These are phyloP conservation scores for Trypanosoma lewisi DNA, from an alignment of 208 protist genomes.

Conservation along the genomic window DNA sequence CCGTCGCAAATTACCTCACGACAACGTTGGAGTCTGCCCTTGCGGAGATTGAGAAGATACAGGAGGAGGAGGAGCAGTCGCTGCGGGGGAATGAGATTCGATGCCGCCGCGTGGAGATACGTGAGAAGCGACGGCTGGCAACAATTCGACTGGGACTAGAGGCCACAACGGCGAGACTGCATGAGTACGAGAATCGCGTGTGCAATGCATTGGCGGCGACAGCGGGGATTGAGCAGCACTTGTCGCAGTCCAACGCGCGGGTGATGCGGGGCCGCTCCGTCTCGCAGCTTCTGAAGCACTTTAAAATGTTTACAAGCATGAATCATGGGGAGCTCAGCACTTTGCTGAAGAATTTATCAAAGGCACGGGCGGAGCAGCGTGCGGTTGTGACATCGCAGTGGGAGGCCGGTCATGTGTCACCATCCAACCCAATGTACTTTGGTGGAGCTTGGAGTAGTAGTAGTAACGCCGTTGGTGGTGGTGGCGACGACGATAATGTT, in stretches of 20 bases:
- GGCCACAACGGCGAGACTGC: constrained; percentile 62
- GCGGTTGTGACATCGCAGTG: constrained; percentile 57
- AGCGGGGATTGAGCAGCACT: constrained; percentile 86
- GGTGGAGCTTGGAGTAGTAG: constrained; percentile 15
- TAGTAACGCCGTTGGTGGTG: constrained; percentile 23
- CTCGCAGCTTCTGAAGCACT: constrained; percentile 71
- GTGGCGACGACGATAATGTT: neutral
- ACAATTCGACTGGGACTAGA: constrained; percentile 79
- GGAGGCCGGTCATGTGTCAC: constrained; percentile 49
- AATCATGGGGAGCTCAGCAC: constrained; percentile 35
- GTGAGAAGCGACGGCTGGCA: constrained; percentile 68
- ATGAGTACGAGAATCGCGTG: constrained; percentile 79
- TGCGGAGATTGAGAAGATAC: constrained; percentile 48
- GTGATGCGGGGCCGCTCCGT: constrained; percentile 73
- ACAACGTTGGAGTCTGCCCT: constrained; percentile 47
- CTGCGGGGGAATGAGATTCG: constrained; percentile 58
- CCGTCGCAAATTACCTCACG: constrained; percentile 42
- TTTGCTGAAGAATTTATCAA: constrained; percentile 59
- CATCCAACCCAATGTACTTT: constrained; percentile 65
- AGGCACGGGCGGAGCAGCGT: constrained; percentile 56
- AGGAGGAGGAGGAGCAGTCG: constrained; percentile 41
- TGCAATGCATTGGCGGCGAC: constrained; percentile 79
- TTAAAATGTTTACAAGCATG: constrained; percentile 66
- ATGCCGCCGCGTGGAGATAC: constrained; percentile 67
- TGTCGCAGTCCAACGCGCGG: constrained; percentile 77